A percentile compares a stretch with the other conserved stretches of the same genome.
phyloP scores from a whole-genome alignment of 371 early-diverging fungal genomes.

The Nematocida sp. region DNA sequence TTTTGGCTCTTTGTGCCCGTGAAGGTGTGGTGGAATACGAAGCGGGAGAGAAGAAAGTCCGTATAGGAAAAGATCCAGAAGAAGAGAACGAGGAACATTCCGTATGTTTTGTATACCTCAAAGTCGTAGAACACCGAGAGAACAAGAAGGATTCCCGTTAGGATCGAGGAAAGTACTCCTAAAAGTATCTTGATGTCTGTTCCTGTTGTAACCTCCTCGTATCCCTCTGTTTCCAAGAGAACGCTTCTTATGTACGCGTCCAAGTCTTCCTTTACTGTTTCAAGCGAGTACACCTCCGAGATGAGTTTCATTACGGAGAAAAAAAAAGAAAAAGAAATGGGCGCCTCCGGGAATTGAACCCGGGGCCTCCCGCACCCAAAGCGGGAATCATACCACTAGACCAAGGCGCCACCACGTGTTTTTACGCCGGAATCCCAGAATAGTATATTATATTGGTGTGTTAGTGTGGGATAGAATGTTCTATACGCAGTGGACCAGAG shows the following conservation, averaged over 20 bases:
- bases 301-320: neutral
- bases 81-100: neutral
- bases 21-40: slow-evolving; percentile 30
- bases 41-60: neutral
- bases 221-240: neutral
- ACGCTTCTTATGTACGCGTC: slow-evolving; percentile 2
- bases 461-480: neutral
- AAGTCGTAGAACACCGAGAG: neutral
- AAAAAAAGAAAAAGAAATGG: slow-evolving; percentile 55
- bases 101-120: neutral
- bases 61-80: slow-evolving; percentile 13
- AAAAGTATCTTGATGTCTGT: slow-evolving; percentile 1
- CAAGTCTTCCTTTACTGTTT: slow-evolving; percentile 9
- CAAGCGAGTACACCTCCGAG: slow-evolving; percentile 23
- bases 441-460: neutral
- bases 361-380: slow-evolving; percentile 68
- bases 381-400: slow-evolving; percentile 68
- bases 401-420: slow-evolving; percentile 65
- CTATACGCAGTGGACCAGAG: neutral
- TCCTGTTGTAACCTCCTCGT: neutral
- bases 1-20: neutral
- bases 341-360: slow-evolving; percentile 67
- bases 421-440: neutral
- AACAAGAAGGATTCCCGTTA: neutral
- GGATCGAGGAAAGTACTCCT: neutral